A percentile compares a stretch with the other conserved stretches of the same genome.
phyloP scores from a whole-genome alignment of 108 stramenopile species.

The Skeletonema potamos region DNA sequence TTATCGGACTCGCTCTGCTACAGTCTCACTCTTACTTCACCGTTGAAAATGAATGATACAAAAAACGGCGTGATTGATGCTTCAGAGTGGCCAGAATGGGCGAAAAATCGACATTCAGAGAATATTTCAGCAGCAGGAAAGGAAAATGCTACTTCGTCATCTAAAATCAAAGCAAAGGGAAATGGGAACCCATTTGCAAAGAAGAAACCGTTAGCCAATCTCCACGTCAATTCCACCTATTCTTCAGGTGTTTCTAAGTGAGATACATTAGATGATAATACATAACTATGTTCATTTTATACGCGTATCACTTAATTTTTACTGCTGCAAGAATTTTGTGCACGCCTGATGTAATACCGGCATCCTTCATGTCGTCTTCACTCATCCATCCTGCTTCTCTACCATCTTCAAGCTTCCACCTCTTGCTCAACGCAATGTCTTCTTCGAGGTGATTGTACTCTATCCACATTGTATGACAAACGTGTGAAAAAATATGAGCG shows the following conservation, averaged over 20 bases:
- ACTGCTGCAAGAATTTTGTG: conserved; percentile 64
- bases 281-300: neutral
- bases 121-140: neutral
- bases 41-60: conserved; percentile 1
- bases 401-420: conserved; percentile 51
- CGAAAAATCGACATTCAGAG: conserved; percentile 5
- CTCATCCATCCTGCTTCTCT: conserved; percentile 75
- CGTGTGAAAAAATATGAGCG: conserved; percentile 85
- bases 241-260: neutral
- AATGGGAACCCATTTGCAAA: neutral
- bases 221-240: neutral
- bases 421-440: conserved; percentile 3
- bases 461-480: conserved; percentile 74
- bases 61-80: conserved; percentile 14
- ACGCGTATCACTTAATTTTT: neutral
- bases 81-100: conserved; percentile 42
- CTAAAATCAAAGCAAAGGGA: neutral
- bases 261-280: neutral
- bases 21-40: conserved; percentile 29
- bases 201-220: conserved; percentile 1
- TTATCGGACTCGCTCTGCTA: conserved; percentile 42
- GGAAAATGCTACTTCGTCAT: neutral
- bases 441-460: conserved; percentile 37
- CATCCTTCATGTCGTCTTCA: conserved; percentile 64
- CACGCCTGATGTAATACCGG: conserved; percentile 84